Evolutionary conservation across 2,329 filamentous ascomycete genomes (phyloP), one percentile per base, ranked within the genome.

Genomic region (Nothomitra cinnamomea): DNA sequence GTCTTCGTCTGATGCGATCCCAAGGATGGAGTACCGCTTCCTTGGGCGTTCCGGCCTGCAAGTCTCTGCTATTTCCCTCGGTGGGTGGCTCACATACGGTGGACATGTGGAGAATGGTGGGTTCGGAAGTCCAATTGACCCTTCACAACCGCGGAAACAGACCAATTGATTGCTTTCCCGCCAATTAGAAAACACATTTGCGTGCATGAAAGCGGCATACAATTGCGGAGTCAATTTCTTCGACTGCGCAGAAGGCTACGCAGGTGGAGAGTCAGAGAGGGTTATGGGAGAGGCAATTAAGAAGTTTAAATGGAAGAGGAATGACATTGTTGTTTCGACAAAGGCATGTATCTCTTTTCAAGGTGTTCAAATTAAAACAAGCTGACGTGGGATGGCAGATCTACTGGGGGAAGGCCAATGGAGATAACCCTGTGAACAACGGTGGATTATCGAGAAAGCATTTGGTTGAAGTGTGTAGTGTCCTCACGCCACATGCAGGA

Each of bases 41-140:
- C 73, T 87, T 6, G 83, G 84, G 61, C 76, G 76, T 40, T 83
- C 81, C 15, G 83, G 84, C 53, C 74, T 88, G 17, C 79, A 87
- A 64, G 82, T 88, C 35, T 87, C 83, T 25, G 75, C 79, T 47
- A 82, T 88, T 57, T 82, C 80, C 1, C 72, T 88, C 2, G 84
- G 80, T 55, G 78, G 80, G 59, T 82, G 80, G 81, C 72, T 88
- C 52, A 87, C 84, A 0, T 87, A 85, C 59, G 84, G 84, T 53
- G 83, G 82, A 17, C 80, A 85, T 59, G 79, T 86, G 28, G 79
- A 81, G 54, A 76, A 79, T 62, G 78, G 80, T 80, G 69, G 58
- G 69, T 59, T 32, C 10, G 4, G 28, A 32, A 10, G n/a, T 32
- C 52, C 10, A 2, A 42, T 32, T 25, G 22, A 49, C 52, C 45